Base-by-base conservation (phyloP, 1,139 yeast genomes). In the Yamadazyma buinensis region DNA sequence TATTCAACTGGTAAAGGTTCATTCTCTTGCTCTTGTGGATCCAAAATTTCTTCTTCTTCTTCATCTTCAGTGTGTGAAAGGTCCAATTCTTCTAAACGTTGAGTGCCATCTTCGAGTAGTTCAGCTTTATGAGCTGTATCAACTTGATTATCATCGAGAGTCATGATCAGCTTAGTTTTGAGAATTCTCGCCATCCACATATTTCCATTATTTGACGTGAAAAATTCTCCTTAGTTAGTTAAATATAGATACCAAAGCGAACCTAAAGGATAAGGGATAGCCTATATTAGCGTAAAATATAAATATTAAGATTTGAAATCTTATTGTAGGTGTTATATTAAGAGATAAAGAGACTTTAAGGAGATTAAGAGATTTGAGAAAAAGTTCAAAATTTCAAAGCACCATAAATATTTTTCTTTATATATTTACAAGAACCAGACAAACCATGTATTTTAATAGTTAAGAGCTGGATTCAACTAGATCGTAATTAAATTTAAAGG, bases 1-100 rank as follows among this genome's bases (percentile, higher is more conserved):
- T 67, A 67, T 36, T 64, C 63, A 7, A 64, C 64, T 1, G 67
- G 71, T 30, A 53, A 53, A 29, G 66, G 63, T 40, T 55, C 70
- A 46, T 47, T 42, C 14, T 42, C 55, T 2, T 52, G 55, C 1
- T 49, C 59, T 4, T 51, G 61, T 4, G 48, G 59, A 4, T 47
- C 15, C 7, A 11, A 9, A 2, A 19, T 17, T 13, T 35, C 35
- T 18, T 25, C 60, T 14, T 50, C 59, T 4, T 45, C 51, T 34
- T 54, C 56, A 30, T 52, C 59, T 28, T 52, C 59, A 3, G 59
- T 52, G 28, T 42, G 32, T 2, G 49, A 45, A 21, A 42, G 41
- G 5, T 29, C 26, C 15, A 33, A 25, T 5, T 41, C 41, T 15
- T 40, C 42, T 4, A 37, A 28, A 5, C 21, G 28, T 13, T 27